Base-by-base conservation (phyloP, 352 stramenopile genomes). In the Pythium monospermum region DNA sequence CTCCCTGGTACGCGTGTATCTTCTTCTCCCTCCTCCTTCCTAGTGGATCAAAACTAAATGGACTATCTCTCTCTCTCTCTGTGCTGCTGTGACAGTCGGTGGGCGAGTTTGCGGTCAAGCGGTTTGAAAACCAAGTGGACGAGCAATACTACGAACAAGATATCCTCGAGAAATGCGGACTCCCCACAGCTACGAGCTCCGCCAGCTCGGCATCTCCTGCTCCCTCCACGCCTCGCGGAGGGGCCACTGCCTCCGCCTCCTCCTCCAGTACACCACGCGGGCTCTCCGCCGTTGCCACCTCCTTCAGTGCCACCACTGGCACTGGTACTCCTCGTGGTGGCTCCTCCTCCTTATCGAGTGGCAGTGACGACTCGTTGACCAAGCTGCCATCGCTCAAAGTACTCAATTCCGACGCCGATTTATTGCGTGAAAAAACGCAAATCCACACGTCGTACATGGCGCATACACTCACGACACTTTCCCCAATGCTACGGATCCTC, bases 61-160 rank as follows among this genome's bases (percentile, higher is more conserved):
- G n/a, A n/a, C n/a, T n/a, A n/a, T n/a, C n/a, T n/a, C n/a, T n/a
- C n/a, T n/a, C n/a, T 22, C 0, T 25, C 45, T 31, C 4, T 26
- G 15, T 46, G 5, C 59, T 31, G 19, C n/a, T 19, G 16, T 13
- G 3, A 5, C 33, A 91, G 79, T 55, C 58, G 3, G 73, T 91
- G 41, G 80, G 80, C 2, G 75, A 87, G 22, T 66, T 69, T 12
- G 80, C 80, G 12, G 84, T 87, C 53, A 69, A 79, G 56, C 71
- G 74, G 15, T 72, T 84, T 42, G 80, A 91, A 59, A 87, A 86
- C 55, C 77, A 87, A 68, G 66, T 89, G 40, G 78, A 72, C 39
- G 75, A 85, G 47, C 72, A 89, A 19, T 80, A 85, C 32, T 86
- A 85, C 41, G 77, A 89, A 45, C 72, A 86, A 44, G 75, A 89